Percentiles rank a stretch among this genome's conserved stretches.
Evolutionary conservation across 2,329 filamentous ascomycete genomes (phyloP).

Genomic region (Immersiporthe knoxdaviesiana): DNA sequence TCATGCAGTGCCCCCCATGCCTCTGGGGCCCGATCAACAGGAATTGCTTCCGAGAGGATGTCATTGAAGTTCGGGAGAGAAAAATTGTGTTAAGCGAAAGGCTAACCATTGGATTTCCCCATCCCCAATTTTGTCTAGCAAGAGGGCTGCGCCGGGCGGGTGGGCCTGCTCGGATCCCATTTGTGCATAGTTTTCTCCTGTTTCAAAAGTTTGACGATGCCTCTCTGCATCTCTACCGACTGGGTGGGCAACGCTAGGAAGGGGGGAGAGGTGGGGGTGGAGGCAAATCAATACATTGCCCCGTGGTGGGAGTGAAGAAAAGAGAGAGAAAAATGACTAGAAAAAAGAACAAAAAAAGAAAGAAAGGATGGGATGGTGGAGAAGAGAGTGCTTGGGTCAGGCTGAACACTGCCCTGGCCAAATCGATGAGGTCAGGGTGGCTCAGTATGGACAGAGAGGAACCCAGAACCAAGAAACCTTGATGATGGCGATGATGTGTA

Average conservation of each 20-base stretch:
- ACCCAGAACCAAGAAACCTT: background rate
- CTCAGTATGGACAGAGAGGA: background rate
- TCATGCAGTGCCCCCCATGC: background rate
- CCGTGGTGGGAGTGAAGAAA: background rate
- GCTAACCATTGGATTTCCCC: conserved; percentile 12
- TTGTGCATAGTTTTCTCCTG: conserved; percentile 19
- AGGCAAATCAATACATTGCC: background rate
- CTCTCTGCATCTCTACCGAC: background rate
- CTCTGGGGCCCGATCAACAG: conserved; percentile 17
- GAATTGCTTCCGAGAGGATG: conserved; percentile 25
- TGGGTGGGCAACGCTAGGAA: conserved; percentile 1
- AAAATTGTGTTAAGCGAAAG: conserved; percentile 18
- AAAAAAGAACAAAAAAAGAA: background rate
- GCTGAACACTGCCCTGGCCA: conserved; percentile 7
- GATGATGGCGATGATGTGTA: background rate
- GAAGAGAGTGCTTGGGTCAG: background rate
- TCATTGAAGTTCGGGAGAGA: conserved; percentile 16
- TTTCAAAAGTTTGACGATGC: conserved; percentile 19
- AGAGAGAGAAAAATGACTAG: no score
- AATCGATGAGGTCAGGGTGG: conserved; percentile 5
- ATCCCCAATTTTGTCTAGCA: conserved; percentile 12
- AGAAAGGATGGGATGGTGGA: background rate
- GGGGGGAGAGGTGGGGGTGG: background rate
- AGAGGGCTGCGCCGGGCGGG: background rate
- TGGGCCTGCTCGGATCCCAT: conserved; percentile 10